Base-by-base conservation (phyloP, 768 basidiomycete species). In the Panellus pusillus region DNA sequence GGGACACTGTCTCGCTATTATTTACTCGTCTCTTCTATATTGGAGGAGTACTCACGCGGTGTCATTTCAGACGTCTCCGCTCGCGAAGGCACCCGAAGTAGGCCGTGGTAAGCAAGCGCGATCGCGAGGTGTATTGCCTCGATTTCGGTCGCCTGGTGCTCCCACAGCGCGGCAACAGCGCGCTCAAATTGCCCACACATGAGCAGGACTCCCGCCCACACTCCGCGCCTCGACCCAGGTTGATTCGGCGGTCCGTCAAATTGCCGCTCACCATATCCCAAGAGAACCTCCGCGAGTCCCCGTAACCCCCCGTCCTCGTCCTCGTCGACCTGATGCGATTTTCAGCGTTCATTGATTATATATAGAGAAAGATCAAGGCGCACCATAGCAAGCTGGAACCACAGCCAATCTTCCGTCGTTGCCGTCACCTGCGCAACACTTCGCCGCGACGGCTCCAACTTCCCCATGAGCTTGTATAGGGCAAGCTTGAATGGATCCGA, bases 401-500 rank as follows among this genome's bases (percentile, higher is more conserved):
- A 99, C 32, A 98, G 75, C 96, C 96, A 99, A 69, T 99, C 97
- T 67, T 98, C 97, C 2, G 92, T 94, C 1, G 94, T 95, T 9
- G 81, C 81, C 0, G 94, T 98, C 5, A 98, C 93, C 37, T 86
- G 82, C 6, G 84, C 80, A 2, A 95, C 86, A 62, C 83, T 88
- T 44, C 93, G 80, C 51, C 90, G 78, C 5, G 81, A 71, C 1
- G 93, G 84, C 61, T 99, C 97, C 47, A 96, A 80, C 63, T 90
- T 90, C 40, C 93, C 96, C 78, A 98, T 89, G 32, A 99, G 75
- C 69, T 97, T 98, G 77, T 97, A 98, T 29, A 99, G 70, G 0
- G 94, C 95, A 49, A 95, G 84, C 67, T 98, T 98, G 80, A 94
- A 98, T 0, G 95, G 95, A 68, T 98, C 97, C 14, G 85, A 84